Percentiles rank a stretch among this genome's conserved stretches.
These are phyloP conservation scores for Paxillus rubicundulus DNA, from an alignment of 768 basidiomycete genomes.

Conservation along the genomic window DNA sequence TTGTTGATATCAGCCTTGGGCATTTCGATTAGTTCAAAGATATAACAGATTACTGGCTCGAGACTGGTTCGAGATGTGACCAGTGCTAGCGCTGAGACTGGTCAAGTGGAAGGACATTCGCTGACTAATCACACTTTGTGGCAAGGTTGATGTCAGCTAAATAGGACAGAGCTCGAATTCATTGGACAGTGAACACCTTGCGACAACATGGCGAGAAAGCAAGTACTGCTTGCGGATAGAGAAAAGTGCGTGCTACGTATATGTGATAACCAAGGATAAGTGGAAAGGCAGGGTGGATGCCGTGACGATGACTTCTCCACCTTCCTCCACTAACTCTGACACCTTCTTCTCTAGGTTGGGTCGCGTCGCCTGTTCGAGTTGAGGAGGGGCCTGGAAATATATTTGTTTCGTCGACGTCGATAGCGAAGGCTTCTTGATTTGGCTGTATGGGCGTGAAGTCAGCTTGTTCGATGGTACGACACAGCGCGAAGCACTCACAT, in stretches of 20 bases:
- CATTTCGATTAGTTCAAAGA: conserved; percentile 37
- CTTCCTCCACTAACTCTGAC: conserved; percentile 71
- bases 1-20: conserved; percentile 94
- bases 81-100: background rate
- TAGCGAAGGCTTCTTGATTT: conserved; percentile 95
- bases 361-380: conserved; percentile 85
- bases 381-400: conserved; percentile 92
- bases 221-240: conserved; percentile 2
- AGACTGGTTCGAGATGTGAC: background rate
- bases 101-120: conserved; percentile 8
- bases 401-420: conserved; percentile 74
- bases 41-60: background rate
- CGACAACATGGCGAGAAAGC: background rate
- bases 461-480: background rate
- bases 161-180: background rate
- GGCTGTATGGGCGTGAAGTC: conserved; percentile 48
- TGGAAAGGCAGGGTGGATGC: conserved; percentile 88
- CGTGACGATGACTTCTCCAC: conserved; percentile 83
- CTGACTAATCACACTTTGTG: conserved; percentile 27
- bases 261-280: conserved; percentile 64
- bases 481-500: conserved; percentile 56
- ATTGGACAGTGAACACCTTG: too few relatives aligned
- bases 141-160: too few relatives aligned
- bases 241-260: conserved; percentile 33
- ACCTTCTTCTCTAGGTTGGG: conserved; percentile 88